These are phyloP conservation scores for Penicillium flavigenum DNA, from an alignment of 495 filamentous ascomycete genomes.

Conservation along the genomic window DNA sequence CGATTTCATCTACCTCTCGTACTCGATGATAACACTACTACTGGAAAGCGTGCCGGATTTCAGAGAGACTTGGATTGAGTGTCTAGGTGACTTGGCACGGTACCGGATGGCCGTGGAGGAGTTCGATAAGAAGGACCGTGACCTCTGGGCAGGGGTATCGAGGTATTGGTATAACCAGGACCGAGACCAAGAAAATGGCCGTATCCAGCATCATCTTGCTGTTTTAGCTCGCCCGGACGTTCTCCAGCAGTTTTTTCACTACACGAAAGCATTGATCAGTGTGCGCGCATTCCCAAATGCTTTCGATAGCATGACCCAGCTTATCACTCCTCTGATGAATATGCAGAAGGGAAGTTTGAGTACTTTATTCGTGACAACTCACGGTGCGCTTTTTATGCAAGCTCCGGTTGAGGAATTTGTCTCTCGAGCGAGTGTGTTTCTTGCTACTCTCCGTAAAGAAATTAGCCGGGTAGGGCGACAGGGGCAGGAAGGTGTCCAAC, in stretches of 20 bases:
- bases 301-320: slow-evolving; percentile 65
- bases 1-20: slow-evolving; percentile 76
- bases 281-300: slow-evolving; percentile 58
- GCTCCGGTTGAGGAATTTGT: slow-evolving; percentile 49
- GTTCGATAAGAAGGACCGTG: slow-evolving; percentile 65
- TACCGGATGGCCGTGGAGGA: slow-evolving; percentile 82
- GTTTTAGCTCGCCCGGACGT: slow-evolving; percentile 75
- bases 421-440: slow-evolving; percentile 48
- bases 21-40: slow-evolving; percentile 76
- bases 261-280: slow-evolving; percentile 53
- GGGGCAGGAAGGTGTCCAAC: slow-evolving; percentile 60
- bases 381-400: slow-evolving; percentile 64
- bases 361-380: slow-evolving; percentile 59
- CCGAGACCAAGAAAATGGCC: slow-evolving; percentile 66
- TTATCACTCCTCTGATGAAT: slow-evolving; percentile 63
- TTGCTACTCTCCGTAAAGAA: slow-evolving; percentile 54
- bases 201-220: slow-evolving; percentile 82
- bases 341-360: slow-evolving; percentile 36
- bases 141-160: slow-evolving; percentile 75
- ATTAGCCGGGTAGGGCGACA: slow-evolving; percentile 56
- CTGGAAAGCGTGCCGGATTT: slow-evolving; percentile 75
- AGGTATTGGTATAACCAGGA: slow-evolving; percentile 80
- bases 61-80: slow-evolving; percentile 88
- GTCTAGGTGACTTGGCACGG: slow-evolving; percentile 72
- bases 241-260: slow-evolving; percentile 74